These are phyloP conservation scores for Lactifluus pinguis DNA, from an alignment of 768 basidiomycete species.

Conservation along the genomic window DNA sequence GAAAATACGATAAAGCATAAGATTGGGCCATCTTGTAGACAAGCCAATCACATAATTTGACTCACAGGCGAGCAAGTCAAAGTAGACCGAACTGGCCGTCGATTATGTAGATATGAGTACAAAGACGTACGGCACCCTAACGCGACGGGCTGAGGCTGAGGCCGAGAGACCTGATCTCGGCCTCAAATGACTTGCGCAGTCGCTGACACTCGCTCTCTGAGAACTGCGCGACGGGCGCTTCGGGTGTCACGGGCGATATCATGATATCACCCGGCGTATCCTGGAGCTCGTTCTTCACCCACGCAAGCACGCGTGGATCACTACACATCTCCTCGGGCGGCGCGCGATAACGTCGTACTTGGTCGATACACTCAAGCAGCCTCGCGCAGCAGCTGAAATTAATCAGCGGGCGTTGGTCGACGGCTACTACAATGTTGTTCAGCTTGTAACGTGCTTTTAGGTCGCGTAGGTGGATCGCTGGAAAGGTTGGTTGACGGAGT, in stretches of 20 bases:
- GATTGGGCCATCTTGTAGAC: not conserved
- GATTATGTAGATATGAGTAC: too few relatives aligned
- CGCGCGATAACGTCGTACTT: conserved; percentile 27
- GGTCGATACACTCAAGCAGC: conserved; percentile 32
- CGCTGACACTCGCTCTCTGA: conserved; percentile 10
- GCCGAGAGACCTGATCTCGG: conserved; percentile 17
- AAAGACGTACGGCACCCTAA: not conserved
- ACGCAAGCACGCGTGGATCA: conserved; percentile 31
- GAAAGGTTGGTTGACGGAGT: not conserved
- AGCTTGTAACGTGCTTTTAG: conserved; percentile 1
- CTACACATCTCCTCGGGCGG: conserved; percentile 23
- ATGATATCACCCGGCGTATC: conserved; percentile 22
- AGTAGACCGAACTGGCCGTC: not conserved
- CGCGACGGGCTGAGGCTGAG: not conserved
- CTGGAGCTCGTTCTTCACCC: conserved; percentile 33
- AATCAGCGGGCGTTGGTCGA: conserved; percentile 31
- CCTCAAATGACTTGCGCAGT: not conserved
- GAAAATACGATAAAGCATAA: too few relatives aligned
- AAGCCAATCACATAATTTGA: not conserved
- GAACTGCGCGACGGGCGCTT: conserved; percentile 26
- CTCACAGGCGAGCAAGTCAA: not conserved
- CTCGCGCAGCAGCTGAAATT: conserved; percentile 35
- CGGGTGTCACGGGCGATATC: conserved; percentile 27
- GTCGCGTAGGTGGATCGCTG: conserved; percentile 29
- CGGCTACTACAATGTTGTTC: not conserved